phyloP scores from a whole-genome alignment of 2,329 filamentous ascomycete species.

The Neurospora sp. region DNA sequence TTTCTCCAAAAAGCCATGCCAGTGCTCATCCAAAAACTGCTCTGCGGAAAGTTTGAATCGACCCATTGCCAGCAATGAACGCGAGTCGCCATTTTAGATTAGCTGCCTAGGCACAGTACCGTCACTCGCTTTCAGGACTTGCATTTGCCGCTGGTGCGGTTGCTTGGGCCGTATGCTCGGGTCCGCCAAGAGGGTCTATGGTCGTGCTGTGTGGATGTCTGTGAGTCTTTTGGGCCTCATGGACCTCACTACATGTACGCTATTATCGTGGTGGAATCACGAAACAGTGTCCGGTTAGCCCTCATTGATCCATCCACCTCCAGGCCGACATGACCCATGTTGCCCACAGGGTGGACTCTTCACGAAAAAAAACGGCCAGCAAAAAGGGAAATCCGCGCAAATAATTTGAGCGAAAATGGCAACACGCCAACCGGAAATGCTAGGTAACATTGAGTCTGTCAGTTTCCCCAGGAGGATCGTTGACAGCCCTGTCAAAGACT shows the following conservation, averaged over 20 bases:
- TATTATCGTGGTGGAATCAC: neutral
- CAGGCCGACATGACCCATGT: neutral
- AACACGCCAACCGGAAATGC: neutral
- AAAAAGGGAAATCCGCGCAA: neutral
- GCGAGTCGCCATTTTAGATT: neutral
- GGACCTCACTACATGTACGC: neutral
- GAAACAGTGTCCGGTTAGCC: neutral
- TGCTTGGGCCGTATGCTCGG: neutral
- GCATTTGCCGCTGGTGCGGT: neutral
- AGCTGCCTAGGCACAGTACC: neutral
- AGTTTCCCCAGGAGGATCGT: neutral
- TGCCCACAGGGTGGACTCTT: neutral
- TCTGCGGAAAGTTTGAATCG: neutral
- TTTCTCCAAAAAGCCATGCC: neutral
- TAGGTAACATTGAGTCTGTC: neutral
- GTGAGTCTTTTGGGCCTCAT: neutral
- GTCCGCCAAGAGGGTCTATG: neutral
- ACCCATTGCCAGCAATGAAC: neutral
- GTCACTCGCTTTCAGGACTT: neutral
- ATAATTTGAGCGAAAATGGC: neutral
- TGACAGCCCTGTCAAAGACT: neutral
- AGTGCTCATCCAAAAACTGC: neutral
- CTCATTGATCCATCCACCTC: neutral
- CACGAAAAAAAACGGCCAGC: neutral
- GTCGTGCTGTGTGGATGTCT: neutral